A percentile compares a stretch with the other conserved stretches of the same genome.
Evolutionary conservation across 805 yeast species (phyloP).

Genomic region (Sugiyamaella lignohabitans): DNA sequence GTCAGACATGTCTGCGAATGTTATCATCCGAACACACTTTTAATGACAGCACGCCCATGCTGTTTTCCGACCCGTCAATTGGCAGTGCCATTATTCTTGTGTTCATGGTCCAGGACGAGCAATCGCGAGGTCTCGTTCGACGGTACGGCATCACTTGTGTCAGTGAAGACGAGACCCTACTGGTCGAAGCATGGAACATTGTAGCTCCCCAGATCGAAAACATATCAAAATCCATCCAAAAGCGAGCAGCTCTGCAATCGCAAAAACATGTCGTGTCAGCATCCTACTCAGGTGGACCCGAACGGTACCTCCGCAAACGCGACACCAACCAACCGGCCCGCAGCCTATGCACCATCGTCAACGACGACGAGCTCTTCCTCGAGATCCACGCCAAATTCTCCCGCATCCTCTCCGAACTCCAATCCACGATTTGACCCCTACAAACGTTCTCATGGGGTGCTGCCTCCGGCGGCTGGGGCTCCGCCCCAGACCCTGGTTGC

Average conservation of each 20-base stretch:
- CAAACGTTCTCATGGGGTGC: background rate
- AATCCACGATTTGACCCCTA: background rate
- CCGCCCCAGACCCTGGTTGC: background rate
- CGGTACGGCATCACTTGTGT: conserved; percentile 23
- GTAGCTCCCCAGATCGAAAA: conserved; percentile 19
- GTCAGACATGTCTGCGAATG: conserved; percentile 25
- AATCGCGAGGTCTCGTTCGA: conserved; percentile 22
- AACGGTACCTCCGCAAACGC: conserved; percentile 17
- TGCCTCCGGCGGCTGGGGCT: background rate
- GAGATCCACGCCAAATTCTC: conserved; percentile 18
- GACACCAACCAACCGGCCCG: conserved; percentile 12
- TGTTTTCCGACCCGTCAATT: conserved; percentile 22
- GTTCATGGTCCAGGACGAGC: conserved; percentile 21
- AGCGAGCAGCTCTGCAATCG: conserved; percentile 10
- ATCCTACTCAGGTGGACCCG: conserved; percentile 9
- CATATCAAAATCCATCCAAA: conserved; percentile 17
- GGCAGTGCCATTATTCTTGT: conserved; percentile 22
- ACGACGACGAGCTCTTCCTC: conserved; percentile 18
- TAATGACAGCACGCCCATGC: conserved; percentile 22
- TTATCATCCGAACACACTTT: conserved; percentile 24
- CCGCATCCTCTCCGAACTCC: conserved; percentile 9
- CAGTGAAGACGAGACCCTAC: conserved; percentile 19
- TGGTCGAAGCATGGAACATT: conserved; percentile 19
- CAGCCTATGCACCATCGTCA: conserved; percentile 16
- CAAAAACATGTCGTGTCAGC: background rate